Percentiles rank a stretch among this genome's conserved stretches.
These are phyloP conservation scores for Podospora bellae-mahoneyi DNA, from an alignment of 495 filamentous ascomycete species.

Conservation along the genomic window DNA sequence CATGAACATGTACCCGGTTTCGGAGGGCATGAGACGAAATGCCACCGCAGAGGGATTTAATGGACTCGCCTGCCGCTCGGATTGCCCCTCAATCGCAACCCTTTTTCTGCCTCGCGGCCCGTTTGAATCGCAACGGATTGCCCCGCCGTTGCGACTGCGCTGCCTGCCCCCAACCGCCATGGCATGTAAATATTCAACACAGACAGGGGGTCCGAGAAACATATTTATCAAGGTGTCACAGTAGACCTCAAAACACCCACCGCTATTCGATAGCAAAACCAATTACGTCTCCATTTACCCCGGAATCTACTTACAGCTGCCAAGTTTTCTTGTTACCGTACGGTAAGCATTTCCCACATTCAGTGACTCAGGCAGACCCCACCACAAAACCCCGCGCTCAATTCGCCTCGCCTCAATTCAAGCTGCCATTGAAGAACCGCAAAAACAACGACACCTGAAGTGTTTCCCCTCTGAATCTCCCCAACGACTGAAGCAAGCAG, in stretches of 20 bases:
- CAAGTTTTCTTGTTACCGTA: not conserved
- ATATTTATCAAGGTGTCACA: not conserved
- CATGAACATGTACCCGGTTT: not conserved
- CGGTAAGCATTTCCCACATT: not conserved
- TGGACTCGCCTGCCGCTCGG: not conserved
- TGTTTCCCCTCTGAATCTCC: slow-evolving; percentile 20
- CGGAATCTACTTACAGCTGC: not conserved
- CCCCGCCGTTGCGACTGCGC: not conserved
- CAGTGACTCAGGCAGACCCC: slow-evolving; percentile 5
- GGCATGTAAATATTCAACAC: not conserved
- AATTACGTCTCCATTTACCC: not conserved
- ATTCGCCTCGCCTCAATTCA: not conserved
- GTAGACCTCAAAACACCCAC: not conserved
- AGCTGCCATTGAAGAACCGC: not conserved
- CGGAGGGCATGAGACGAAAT: not conserved
- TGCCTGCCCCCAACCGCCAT: not conserved
- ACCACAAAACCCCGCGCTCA: slow-evolving; percentile 5
- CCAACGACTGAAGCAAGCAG: not conserved
- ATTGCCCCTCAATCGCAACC: not conserved
- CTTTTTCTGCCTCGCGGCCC: not conserved
- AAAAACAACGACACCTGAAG: slow-evolving; percentile 7
- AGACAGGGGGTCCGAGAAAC: not conserved
- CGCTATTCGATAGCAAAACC: not conserved
- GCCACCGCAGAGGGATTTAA: not conserved
- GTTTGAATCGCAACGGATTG: not conserved